Percentiles rank a stretch among this genome's conserved stretches.
These are phyloP conservation scores for Ophiocordyceps camponoti-floridani DNA, from an alignment of 2,329 filamentous ascomycete species.

Conservation along the genomic window DNA sequence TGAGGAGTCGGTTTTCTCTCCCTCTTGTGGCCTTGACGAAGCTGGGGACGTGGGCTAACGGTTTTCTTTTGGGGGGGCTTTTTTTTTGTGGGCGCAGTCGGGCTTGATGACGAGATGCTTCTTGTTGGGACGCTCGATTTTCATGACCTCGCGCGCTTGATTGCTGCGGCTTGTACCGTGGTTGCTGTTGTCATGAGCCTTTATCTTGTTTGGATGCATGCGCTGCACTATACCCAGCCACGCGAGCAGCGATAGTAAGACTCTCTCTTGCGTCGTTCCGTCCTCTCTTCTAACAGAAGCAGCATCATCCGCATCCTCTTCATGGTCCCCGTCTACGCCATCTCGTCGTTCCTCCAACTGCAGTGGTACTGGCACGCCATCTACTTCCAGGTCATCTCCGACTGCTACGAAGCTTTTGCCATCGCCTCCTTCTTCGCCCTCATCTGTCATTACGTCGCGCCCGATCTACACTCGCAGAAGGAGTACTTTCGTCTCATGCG, in stretches of 20 bases:
- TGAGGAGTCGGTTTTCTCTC: conserved; percentile 17
- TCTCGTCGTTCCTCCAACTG: conserved; percentile 56
- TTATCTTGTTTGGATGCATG: conserved; percentile 40
- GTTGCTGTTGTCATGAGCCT: conserved; percentile 34
- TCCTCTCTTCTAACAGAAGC: background rate
- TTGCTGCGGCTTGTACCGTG: conserved; percentile 27
- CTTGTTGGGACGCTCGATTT: conserved; percentile 33
- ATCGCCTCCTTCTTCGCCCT: conserved; percentile 77
- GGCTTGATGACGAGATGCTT: conserved; percentile 24
- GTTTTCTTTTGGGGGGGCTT: too few relatives aligned
- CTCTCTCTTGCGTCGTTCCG: background rate
- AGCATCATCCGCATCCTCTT: conserved; percentile 77
- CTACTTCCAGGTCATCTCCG: conserved; percentile 65
- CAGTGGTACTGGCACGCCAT: conserved; percentile 60
- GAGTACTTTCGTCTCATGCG: conserved; percentile 55
- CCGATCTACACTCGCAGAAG: conserved; percentile 64
- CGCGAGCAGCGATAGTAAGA: conserved; percentile 38
- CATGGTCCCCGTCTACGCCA: conserved; percentile 70
- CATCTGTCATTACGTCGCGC: conserved; percentile 64
- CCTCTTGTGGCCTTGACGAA: too few relatives aligned
- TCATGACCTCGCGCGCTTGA: conserved; percentile 33
- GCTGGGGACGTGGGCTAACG: conserved; percentile 1
- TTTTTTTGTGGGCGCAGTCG: too few relatives aligned
- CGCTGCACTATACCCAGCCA: conserved; percentile 41
- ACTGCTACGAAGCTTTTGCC: conserved; percentile 81